phyloP scores from a whole-genome alignment of 1,139 yeast genomes.

The Protomyces lactucae-debilis region DNA sequence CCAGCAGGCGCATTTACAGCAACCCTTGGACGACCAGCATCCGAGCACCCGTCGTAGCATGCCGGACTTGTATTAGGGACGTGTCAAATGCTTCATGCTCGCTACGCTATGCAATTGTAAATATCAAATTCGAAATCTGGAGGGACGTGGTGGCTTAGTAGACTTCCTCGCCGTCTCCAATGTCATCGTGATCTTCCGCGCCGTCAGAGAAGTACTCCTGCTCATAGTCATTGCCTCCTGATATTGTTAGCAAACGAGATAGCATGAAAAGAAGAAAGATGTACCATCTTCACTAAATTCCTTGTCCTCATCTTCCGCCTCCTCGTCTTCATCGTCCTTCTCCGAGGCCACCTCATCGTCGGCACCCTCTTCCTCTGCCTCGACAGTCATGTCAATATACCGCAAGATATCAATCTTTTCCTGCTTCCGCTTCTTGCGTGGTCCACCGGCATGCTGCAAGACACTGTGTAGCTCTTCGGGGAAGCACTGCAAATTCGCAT shows the following conservation, averaged over 20 bases:
- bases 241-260: background rate
- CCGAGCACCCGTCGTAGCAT: no score
- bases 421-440: constrained; percentile 19
- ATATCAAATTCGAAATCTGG: background rate
- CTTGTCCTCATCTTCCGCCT: constrained; percentile 12
- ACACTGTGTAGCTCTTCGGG: constrained; percentile 22
- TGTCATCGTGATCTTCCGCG: constrained; percentile 18
- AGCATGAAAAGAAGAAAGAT: background rate
- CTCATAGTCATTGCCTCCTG: constrained; percentile 18
- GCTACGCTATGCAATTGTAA: background rate
- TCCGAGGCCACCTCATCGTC: constrained; percentile 17
- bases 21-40: no score
- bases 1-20: no score
- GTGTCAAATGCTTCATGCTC: background rate
- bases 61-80: no score
- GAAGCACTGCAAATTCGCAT: constrained; percentile 7
- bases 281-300: constrained; percentile 22
- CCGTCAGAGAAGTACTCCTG: constrained; percentile 21
- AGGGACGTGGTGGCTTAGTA: background rate
- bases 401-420: constrained; percentile 15
- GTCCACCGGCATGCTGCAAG: constrained; percentile 4
- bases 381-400: constrained; percentile 18
- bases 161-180: constrained; percentile 19
- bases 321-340: constrained; percentile 7
- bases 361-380: constrained; percentile 9